Percentiles rank a stretch among this genome's conserved stretches.
Conservation (phyloP, 78 protist species). For the Emiliania huxleyi region DNA sequence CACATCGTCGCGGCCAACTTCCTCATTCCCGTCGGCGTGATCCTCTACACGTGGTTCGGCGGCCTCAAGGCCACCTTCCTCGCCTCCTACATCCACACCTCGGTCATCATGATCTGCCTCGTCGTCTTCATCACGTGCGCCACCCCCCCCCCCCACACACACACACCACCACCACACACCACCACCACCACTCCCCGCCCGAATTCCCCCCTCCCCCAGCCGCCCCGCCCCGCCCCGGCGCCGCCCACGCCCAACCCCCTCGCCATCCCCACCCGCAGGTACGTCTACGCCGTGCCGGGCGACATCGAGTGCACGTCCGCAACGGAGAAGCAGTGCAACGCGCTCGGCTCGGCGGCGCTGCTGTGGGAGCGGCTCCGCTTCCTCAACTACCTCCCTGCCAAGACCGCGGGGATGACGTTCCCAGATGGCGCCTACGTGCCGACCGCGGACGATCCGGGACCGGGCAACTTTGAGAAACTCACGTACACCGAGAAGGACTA, state of each 20-base stretch:
- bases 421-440: too few species aligned
- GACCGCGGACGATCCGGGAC: too few species aligned
- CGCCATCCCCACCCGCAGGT: too few species aligned
- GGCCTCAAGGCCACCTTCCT: conserved; percentile 33
- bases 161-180: too few species aligned
- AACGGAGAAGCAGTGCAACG: not conserved
- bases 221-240: too few species aligned
- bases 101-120: not conserved
- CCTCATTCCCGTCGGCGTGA: conserved; percentile 14
- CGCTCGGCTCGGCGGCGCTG: not conserved
- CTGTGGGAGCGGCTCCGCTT: not conserved
- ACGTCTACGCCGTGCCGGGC: not conserved
- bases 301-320: not conserved
- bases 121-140: not conserved
- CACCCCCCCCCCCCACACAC: too few species aligned
- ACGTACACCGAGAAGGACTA: not conserved
- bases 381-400: not conserved
- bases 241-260: too few species aligned
- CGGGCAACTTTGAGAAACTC: not conserved
- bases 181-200: too few species aligned
- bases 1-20: not conserved
- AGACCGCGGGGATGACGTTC: not conserved
- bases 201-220: not conserved
- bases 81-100: conserved; percentile 10
- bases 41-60: conserved; percentile 12